These are phyloP conservation scores for Chrysanthemum lavandulifolium DNA, from an alignment of 129 eudicot species.

Conservation along the genomic window DNA sequence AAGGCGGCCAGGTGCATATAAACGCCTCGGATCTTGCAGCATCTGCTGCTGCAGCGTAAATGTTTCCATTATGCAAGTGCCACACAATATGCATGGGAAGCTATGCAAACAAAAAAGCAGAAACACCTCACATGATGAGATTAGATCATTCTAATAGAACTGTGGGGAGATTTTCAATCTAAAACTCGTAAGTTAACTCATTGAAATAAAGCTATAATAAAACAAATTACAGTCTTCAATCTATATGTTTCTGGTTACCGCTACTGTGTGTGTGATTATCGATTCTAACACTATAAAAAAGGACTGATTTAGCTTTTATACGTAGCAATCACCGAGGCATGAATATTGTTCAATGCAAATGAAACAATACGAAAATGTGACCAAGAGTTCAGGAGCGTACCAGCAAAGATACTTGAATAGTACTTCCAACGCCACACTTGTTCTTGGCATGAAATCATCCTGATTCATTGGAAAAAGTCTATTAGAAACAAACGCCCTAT, in stretches of 20 bases:
- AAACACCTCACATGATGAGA: not conserved
- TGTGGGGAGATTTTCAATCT: not conserved
- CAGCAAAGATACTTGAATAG: conserved; percentile 82
- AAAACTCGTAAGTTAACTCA: conserved; percentile 12
- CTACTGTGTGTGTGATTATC: not conserved
- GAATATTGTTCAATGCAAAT: conserved; percentile 1
- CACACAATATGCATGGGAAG: conserved; percentile 91
- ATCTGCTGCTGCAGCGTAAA: conserved; percentile 76
- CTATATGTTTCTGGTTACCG: not conserved
- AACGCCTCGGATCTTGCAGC: conserved; percentile 92
- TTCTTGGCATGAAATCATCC: conserved; percentile 99
- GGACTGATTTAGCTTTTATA: not conserved
- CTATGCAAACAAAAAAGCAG: conserved; percentile 40
- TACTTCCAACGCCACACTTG: conserved; percentile 84
- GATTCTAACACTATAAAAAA: conserved; percentile 5
- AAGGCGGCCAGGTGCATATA: conserved; percentile 98
- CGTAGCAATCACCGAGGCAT: not conserved
- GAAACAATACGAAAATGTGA: conserved; percentile 30
- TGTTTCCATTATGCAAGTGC: conserved; percentile 89
- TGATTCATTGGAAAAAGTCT: conserved; percentile 32
- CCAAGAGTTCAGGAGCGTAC: conserved; percentile 55
- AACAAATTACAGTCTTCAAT: not conserved
- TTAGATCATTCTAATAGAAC: not conserved
- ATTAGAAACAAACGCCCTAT: conserved; percentile 5
- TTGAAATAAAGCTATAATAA: not conserved